Percentiles rank a stretch among this genome's conserved stretches.
Evolutionary conservation across 805 yeast species (phyloP).

Genomic region (Myxozyma geophila): DNA sequence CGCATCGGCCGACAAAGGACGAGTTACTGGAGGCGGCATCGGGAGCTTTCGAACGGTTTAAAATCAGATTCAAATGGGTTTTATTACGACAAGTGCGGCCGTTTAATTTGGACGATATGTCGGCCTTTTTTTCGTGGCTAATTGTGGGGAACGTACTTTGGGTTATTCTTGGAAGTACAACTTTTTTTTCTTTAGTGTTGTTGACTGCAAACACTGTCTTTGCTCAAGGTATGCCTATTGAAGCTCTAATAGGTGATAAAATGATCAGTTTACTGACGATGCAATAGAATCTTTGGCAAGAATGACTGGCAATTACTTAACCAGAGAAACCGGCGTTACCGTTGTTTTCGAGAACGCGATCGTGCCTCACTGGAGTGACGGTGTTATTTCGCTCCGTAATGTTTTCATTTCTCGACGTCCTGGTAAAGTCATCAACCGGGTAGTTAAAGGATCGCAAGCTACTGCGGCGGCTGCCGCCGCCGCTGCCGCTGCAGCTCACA

Average conservation of each 20-base stretch:
- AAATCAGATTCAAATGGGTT: conserved; percentile 68
- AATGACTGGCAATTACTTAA: conserved; percentile 77
- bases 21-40: conserved; percentile 53
- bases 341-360: conserved; percentile 93
- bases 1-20: conserved; percentile 45
- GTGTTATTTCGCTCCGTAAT: conserved; percentile 79
- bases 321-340: conserved; percentile 77
- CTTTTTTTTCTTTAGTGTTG: conserved; percentile 80
- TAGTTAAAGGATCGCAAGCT: conserved; percentile 73
- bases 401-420: conserved; percentile 90
- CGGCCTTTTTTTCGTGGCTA: conserved; percentile 91
- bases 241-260: too few relatives aligned
- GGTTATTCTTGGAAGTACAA: conserved; percentile 85
- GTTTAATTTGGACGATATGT: conserved; percentile 87
- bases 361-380: conserved; percentile 91
- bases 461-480: conserved; percentile 68
- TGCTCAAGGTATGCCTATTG: conserved; percentile 58
- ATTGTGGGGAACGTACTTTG: conserved; percentile 83
- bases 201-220: conserved; percentile 80
- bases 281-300: conserved; percentile 72
- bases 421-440: conserved; percentile 51
- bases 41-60: conserved; percentile 49
- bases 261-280: not conserved
- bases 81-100: conserved; percentile 78
- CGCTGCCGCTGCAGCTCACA: conserved; percentile 36